Conservation (phyloP, 192 early-diverging fungal genomes). For the Rhizophagus prolifer region DNA sequence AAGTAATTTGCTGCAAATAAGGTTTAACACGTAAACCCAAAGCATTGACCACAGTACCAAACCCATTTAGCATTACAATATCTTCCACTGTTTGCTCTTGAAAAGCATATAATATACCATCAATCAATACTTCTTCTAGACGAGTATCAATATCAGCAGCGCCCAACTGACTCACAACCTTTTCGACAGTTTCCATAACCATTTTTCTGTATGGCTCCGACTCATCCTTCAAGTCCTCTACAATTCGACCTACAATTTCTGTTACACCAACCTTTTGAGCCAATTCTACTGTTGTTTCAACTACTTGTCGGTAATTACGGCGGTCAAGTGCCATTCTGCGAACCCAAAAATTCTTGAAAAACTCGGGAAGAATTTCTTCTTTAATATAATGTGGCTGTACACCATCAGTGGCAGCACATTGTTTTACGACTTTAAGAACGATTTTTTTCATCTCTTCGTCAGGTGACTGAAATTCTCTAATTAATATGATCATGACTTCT, state of each 20-base stretch:
- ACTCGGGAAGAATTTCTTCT: constrained; percentile 90
- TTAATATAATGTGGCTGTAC: constrained; percentile 84
- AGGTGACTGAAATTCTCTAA: constrained; percentile 94
- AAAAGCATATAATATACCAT: constrained; percentile 97
- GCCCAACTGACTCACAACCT: constrained; percentile 74
- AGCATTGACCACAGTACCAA: constrained; percentile 91
- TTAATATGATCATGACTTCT: constrained; percentile 89
- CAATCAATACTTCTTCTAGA: constrained; percentile 93
- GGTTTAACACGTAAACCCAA: constrained; percentile 87
- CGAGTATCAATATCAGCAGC: constrained; percentile 89
- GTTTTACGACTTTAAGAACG: constrained; percentile 95
- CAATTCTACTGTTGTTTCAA: constrained; percentile 95
- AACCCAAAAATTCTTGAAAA: constrained; percentile 97
- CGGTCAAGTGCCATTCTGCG: constrained; percentile 95
- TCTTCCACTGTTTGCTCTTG: constrained; percentile 98
- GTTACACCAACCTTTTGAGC: constrained; percentile 91
- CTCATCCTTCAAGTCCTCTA: constrained; percentile 94
- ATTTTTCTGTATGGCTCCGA: constrained; percentile 91
- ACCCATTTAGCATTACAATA: constrained; percentile 89
- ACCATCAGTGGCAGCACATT: constrained; percentile 93
- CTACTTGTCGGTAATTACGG: constrained; percentile 87
- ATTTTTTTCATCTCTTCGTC: constrained; percentile 99
- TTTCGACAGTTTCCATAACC: constrained; percentile 96
- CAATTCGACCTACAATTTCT: constrained; percentile 83
- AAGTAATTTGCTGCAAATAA: constrained; percentile 91